Evolutionary conservation across 176 grass and related monocot species (phyloP).

Genomic region (sorghum (Sorghum bicolor)): Sorghum_bicolor_NCBIv3 NC_012873.2:54494501-54495000

Average conservation of each 20-base stretch:
- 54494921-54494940: conserved; percentile 41
- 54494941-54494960: conserved; percentile 41
- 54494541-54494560: not conserved
- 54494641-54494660: conserved; percentile 26
- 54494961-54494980: conserved; percentile 26
- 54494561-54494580: not conserved
- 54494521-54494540: not conserved
- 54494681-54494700: conserved; percentile 42
- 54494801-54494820: conserved; percentile 9
- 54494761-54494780: conserved; percentile 17
- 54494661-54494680: conserved; percentile 42
- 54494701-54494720: conserved; percentile 54
- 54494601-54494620: conserved; percentile 9
- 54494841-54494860: conserved; percentile 49
- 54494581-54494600: conserved; percentile 10
- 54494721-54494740: conserved; percentile 55
- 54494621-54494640: conserved; percentile 32
- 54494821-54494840: conserved; percentile 46
- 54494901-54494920: conserved; percentile 35
- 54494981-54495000: conserved; percentile 44
- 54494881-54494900: conserved; percentile 47
- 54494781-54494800: conserved; percentile 23
- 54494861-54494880: conserved; percentile 42
- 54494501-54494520: not conserved
- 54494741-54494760: conserved; percentile 44